Conservation (phyloP, 2,329 filamentous ascomycete genomes). For the Cadophora malorum region DNA sequence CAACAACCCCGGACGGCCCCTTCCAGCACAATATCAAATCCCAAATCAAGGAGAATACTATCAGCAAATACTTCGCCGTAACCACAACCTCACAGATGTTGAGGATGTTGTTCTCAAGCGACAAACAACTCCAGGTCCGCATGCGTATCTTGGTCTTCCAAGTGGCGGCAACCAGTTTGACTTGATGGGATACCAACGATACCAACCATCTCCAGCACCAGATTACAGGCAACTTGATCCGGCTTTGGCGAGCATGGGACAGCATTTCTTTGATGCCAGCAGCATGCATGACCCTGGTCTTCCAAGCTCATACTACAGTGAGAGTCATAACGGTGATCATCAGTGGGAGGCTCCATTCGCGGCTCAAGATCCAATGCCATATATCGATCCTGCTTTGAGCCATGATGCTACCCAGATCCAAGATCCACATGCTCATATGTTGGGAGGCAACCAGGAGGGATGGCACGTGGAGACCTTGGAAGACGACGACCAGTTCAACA, state of each 20-base stretch:
- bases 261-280: slow-evolving; percentile 29
- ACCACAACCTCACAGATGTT: slow-evolving; percentile 36
- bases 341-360: slow-evolving; percentile 35
- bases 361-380: slow-evolving; percentile 35
- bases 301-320: slow-evolving; percentile 38
- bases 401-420: slow-evolving; percentile 39
- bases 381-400: slow-evolving; percentile 36
- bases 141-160: slow-evolving; percentile 48
- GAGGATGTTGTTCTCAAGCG: slow-evolving; percentile 54
- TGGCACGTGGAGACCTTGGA: slow-evolving; percentile 45
- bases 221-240: slow-evolving; percentile 41
- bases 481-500: slow-evolving; percentile 44
- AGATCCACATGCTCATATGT: slow-evolving; percentile 42
- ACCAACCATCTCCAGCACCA: slow-evolving; percentile 27
- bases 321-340: slow-evolving; percentile 33
- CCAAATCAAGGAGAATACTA: slow-evolving; percentile 56
- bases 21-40: slow-evolving; percentile 54
- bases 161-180: slow-evolving; percentile 46
- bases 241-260: slow-evolving; percentile 37
- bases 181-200: slow-evolving; percentile 38
- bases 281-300: slow-evolving; percentile 27
- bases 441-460: slow-evolving; percentile 42
- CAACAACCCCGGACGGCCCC: slow-evolving; percentile 56
- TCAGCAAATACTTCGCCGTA: slow-evolving; percentile 46
- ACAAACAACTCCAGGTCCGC: slow-evolving; percentile 44